Base-by-base conservation (phyloP, 1,284 basidiomycete genomes). In the Ceratobasidium sp. region DNA sequence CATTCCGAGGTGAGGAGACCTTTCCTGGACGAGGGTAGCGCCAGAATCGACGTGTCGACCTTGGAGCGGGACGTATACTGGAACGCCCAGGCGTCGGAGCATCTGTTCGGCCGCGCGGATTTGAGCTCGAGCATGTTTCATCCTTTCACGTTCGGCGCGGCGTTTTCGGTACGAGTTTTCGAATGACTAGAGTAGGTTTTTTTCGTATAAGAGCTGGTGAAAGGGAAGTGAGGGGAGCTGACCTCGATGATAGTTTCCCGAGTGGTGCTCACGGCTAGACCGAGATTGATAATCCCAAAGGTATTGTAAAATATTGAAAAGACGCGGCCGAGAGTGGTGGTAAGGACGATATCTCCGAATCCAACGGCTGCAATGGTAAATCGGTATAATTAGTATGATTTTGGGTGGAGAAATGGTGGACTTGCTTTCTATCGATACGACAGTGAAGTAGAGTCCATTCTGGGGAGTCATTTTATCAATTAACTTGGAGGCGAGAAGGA, bases 321-420 rank as follows among this genome's bases (percentile, higher is more conserved):
- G 11, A 89, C 77, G 19, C 87, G 87, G 2, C 86, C 83, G 0
- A 83, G 84, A 1, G 86, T 81, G 0, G 82, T 83, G 6, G 74
- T 74, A 0, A 92, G 90, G 3, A 84, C 81, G 58, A 94, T 89
- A 79, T 95, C 93, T 11, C 93, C 93, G 78, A 94, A 93, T 0
- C 93, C 93, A 46, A 94, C 88, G 1, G 90, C 77, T 78, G 41
- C 19, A 54, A n/a, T 34, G 54, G 16, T 6, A 53, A 13, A 27
- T 3, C 8, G 5, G 22, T 19, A 4, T 24, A 16, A 41, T 74
- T 31, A 62, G 61, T 65, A 71, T 19, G 31, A 64, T n/a, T 13
- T 2, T 16, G 22, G 24, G 7, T 46, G 31, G 7, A 8, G 27
- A 11, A 39, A 6, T n/a, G 14, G 22, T 59, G 29, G 2, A 65